Percentiles rank a stretch among this genome's conserved stretches.
Evolutionary conservation across 2,329 filamentous ascomycete genomes (phyloP).

Genomic region (Diaporthe ampelina): DNA sequence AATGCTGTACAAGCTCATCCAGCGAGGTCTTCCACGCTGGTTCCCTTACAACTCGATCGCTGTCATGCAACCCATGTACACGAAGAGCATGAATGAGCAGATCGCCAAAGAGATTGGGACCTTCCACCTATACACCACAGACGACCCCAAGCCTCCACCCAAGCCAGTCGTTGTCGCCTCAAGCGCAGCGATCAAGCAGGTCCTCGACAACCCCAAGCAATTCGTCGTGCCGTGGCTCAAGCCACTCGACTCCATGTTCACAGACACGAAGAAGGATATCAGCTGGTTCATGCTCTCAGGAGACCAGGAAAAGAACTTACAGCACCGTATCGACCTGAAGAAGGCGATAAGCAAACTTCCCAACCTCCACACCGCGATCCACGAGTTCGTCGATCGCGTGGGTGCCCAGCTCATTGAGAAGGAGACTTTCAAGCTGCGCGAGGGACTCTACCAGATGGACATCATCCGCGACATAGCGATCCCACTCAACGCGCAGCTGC

Average conservation of each 20-base stretch:
- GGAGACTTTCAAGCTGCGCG: conserved; percentile 53
- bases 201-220: conserved; percentile 47
- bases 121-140: conserved; percentile 50
- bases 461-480: conserved; percentile 69
- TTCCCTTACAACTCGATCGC: conserved; percentile 45
- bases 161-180: conserved; percentile 45
- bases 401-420: conserved; percentile 57
- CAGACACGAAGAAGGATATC: conserved; percentile 52
- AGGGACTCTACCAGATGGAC: conserved; percentile 57
- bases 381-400: conserved; percentile 51
- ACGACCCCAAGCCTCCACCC: conserved; percentile 53
- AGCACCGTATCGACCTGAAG: conserved; percentile 49
- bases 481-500: conserved; percentile 67
- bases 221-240: conserved; percentile 53
- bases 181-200: conserved; percentile 20
- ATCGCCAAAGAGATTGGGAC: conserved; percentile 57
- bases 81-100: conserved; percentile 55
- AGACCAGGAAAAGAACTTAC: conserved; percentile 50
- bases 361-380: conserved; percentile 44
- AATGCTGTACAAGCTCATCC: conserved; percentile 37
- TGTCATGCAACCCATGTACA: conserved; percentile 62
- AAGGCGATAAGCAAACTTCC: conserved; percentile 53
- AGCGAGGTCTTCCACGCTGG: conserved; percentile 30
- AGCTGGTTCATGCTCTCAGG: conserved; percentile 57
- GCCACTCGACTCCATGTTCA: conserved; percentile 51